Percentiles rank a stretch among this genome's conserved stretches.
Conservation (phyloP, 108 stramenopile species). For the Fistulifera pelliculosa region DNA sequence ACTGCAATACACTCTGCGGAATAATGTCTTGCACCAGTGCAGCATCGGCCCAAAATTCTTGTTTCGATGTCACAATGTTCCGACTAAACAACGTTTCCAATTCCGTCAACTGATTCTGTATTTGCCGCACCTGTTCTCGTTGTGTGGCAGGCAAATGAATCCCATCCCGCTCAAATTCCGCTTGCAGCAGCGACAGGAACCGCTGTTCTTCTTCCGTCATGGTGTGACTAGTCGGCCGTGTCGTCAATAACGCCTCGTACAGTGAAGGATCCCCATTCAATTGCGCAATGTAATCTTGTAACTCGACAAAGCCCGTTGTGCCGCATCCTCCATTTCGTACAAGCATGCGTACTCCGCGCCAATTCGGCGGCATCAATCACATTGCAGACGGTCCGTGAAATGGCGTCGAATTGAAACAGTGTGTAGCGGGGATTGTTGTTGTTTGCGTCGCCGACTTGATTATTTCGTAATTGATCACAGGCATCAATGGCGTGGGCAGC, state of each 20-base stretch:
- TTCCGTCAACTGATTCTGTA: conserved; percentile 54
- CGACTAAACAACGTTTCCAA: conserved; percentile 62
- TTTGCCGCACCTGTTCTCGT: conserved; percentile 55
- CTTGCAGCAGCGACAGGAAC: conserved; percentile 57
- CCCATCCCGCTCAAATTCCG: conserved; percentile 91
- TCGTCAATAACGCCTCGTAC: conserved; percentile 39
- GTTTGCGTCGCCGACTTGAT: too few relatives aligned
- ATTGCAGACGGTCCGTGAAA: conserved; percentile 83
- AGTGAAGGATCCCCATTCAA: conserved; percentile 76
- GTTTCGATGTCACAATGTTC: conserved; percentile 57
- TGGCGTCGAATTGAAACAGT: conserved; percentile 72
- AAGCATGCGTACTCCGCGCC: conserved; percentile 80
- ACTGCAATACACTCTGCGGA: conserved; percentile 41
- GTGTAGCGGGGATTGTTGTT: conserved; percentile 47
- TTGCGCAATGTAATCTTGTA: conserved; percentile 81
- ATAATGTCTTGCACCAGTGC: conserved; percentile 39
- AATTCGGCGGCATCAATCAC: conserved; percentile 95
- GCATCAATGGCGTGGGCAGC: conserved; percentile 46
- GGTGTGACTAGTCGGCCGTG: not conserved
- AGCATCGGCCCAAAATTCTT: conserved; percentile 37
- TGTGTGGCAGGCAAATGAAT: conserved; percentile 74
- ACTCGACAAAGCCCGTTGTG: conserved; percentile 61
- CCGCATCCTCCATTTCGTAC: conserved; percentile 50
- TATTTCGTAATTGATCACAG: conserved; percentile 60
- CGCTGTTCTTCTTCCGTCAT: conserved; percentile 66